Evolutionary conservation across 2,329 filamentous ascomycete species (phyloP), one percentile per base, ranked within the genome.

Genomic region (Hymenoscyphus albidus): DNA sequence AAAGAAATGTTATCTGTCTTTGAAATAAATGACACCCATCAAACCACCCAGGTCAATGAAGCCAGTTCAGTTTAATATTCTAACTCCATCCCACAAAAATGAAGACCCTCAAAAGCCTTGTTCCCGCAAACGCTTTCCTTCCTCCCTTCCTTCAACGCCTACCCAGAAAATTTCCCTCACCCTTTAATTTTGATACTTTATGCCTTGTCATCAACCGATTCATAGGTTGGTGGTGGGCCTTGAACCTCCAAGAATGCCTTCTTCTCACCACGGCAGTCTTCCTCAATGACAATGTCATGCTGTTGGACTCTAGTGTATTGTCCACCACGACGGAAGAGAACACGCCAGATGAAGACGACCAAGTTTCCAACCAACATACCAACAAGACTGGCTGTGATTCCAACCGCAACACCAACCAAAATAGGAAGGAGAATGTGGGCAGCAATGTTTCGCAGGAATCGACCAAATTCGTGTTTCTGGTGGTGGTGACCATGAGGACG

Each of bases 401-500:
- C 90, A 56, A 88, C 87, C 31, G 86, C 81, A 68, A 92, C 82
- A 65, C 90, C 90, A 68, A 91, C 82, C 61, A 89, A 77, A 62
- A 91, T 80, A 1, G 90, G 89, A 48, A 92, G 79, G 58, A 92
- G 75, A 56, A 92, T 82, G 67, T 88, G 85, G 44, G 85, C 79
- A 67, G 83, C 80, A 59, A 89, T 80, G 70, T 83, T 83, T 72
- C 81, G 80, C 58, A 86, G 69, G 32, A 86, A 76, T 66, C 80
- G 77, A 62, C 78, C 75, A 77, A 83, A 82, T 70, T 74, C 69
- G 51, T 75, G 72, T 66, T 74, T 71, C 62, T 75, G 74, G 59
- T 75, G 74, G 65, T 75, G 74, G 64, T 77, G 74, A 65, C 71
- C 74, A 65, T 67, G 64, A 65, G 71, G 62, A 71, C 72, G 63